phyloP scores from a whole-genome alignment of 208 protist genomes.

The Acanthamoeba divionensis region DNA sequence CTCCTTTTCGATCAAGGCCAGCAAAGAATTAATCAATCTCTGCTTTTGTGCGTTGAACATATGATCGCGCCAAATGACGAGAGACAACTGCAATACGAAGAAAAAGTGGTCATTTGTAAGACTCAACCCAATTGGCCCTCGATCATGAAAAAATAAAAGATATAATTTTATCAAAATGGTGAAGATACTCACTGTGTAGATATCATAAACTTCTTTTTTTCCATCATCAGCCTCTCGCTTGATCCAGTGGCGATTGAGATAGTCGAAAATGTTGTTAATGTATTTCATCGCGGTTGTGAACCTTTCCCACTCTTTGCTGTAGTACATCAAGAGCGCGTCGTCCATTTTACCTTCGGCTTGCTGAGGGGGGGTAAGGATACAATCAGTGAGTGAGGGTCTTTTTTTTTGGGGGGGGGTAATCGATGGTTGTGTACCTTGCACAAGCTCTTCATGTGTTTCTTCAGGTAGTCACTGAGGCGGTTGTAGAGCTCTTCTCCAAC shows the following conservation, averaged over 20 bases:
- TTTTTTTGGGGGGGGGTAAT: neutral
- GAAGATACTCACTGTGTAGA: conserved; percentile 56
- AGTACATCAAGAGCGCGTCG: conserved; percentile 63
- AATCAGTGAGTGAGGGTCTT: neutral
- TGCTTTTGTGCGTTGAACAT: conserved; percentile 67
- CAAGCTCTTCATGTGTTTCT: conserved; percentile 67
- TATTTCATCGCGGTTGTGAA: conserved; percentile 71
- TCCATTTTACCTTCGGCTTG: conserved; percentile 45
- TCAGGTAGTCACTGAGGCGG: conserved; percentile 62
- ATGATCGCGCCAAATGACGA: conserved; percentile 72
- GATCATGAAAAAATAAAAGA: neutral
- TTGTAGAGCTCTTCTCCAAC: conserved; percentile 72
- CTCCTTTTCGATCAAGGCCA: conserved; percentile 67
- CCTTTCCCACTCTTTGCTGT: conserved; percentile 68
- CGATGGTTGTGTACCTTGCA: conserved; percentile 49
- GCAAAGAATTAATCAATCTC: conserved; percentile 64
- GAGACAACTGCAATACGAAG: conserved; percentile 37
- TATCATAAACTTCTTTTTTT: conserved; percentile 68
- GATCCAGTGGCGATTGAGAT: conserved; percentile 75
- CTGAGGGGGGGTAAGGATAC: neutral
- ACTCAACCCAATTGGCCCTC: neutral
- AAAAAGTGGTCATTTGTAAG: neutral
- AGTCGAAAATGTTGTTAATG: conserved; percentile 73
- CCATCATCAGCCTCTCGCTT: conserved; percentile 72
- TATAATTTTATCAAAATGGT: neutral